Base-by-base conservation (phyloP, 805 yeast species). In the Metschnikowia matae region DNA sequence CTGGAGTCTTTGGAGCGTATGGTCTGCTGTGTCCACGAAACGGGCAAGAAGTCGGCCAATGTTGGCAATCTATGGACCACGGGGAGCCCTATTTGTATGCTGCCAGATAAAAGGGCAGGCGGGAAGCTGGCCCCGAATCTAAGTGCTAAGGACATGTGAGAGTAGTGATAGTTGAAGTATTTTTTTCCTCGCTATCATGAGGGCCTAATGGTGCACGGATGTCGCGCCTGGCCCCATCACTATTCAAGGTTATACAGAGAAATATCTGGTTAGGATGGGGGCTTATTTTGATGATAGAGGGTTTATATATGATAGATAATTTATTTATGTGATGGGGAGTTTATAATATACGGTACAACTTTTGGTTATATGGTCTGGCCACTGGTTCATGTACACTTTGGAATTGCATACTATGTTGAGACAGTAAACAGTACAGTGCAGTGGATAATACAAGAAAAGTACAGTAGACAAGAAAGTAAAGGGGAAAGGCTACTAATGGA, bases 91-190 rank as follows among this genome's bases (percentile, higher is more conserved):
- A 56, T n/a, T 11, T 50, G 44, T 39, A 55, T 46, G 26, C 49
- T 38, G 15, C 50, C 49, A 8, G 47, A 44, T 17, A 29, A 18
- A 29, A 47, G 26, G 18, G 40, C 17, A 10, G 52, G 32, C 38
- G 40, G 36, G 29, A 59, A 54, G 54, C 62, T 58, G 45, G 62
- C 55, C 36, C 60, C 61, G 36, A 60, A 50, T 54, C 66, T 59
- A 48, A 63, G 58, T 23, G 64, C 61, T 48, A 63, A 51, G 32
- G 68, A 61, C 67, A 64, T 66, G 44, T 13, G 35, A n/a, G 29
- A 14, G 43, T 35, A 23, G 6, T 23, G 7, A 5, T 17, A 11
- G 18, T 5, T 13, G 33, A 44, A 34, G 31, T 26, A 26, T 35
- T 34, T 44, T 44, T 44, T 36, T 35, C 33, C 33, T 23, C 44